Percentiles rank a stretch among this genome's conserved stretches.
phyloP scores from a whole-genome alignment of 805 yeast species.

The Yarrowia sp. region DNA sequence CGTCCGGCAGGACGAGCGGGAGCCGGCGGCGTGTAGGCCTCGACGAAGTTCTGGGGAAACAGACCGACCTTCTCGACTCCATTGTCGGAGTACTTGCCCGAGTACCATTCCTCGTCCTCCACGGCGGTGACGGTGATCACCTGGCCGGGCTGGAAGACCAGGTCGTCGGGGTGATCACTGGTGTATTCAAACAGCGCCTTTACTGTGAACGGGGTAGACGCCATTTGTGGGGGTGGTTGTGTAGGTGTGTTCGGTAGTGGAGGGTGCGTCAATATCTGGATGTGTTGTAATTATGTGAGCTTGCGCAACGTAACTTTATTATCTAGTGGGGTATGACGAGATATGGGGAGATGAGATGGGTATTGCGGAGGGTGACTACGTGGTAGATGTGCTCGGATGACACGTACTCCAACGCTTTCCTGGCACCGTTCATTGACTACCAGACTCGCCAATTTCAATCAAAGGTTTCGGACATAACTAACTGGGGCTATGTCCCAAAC shows the following conservation, averaged over 20 bases:
- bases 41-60: constrained; percentile 88
- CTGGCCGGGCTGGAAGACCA: constrained; percentile 72
- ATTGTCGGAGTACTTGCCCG: constrained; percentile 63
- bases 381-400: too few species aligned
- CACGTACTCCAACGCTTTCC: neutral
- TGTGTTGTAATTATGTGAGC: constrained; percentile 35
- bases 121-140: constrained; percentile 74
- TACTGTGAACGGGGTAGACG: constrained; percentile 65
- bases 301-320: constrained; percentile 33
- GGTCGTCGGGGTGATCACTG: constrained; percentile 82
- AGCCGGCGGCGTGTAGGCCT: constrained; percentile 43
- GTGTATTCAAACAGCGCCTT: constrained; percentile 68
- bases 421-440: too few species aligned
- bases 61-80: constrained; percentile 62
- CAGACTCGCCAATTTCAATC: neutral
- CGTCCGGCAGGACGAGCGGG: constrained; percentile 36
- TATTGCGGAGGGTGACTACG: too few species aligned
- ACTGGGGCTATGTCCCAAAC: constrained; percentile 31
- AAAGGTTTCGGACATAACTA: constrained; percentile 24
- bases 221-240: constrained; percentile 21
- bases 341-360: neutral
- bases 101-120: constrained; percentile 93
- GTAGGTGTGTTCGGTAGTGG: constrained; percentile 1
- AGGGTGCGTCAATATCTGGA: constrained; percentile 34
- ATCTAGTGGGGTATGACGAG: constrained; percentile 12